Evolutionary conservation across 305 asterid genomes (phyloP).

Genomic region (Fraxinus dipetala): DNA sequence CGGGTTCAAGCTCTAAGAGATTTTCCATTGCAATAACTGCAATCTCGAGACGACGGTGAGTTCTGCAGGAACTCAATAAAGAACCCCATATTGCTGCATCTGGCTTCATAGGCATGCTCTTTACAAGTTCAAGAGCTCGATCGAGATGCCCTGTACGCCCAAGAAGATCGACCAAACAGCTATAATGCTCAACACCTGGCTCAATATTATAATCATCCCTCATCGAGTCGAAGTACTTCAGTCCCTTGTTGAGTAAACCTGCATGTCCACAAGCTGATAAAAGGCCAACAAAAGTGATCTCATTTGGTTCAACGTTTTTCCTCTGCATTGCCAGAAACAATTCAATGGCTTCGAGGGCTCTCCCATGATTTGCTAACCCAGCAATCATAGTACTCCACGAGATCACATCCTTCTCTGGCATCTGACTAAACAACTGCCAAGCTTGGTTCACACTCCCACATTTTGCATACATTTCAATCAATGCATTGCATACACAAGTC

Average conservation of each 20-base stretch:
- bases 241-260: conserved; percentile 62
- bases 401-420: conserved; percentile 51
- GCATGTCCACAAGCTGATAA: conserved; percentile 87
- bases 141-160: conserved; percentile 64
- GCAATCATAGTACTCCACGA: conserved; percentile 80
- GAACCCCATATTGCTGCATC: conserved; percentile 89
- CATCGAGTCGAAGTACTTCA: conserved; percentile 62
- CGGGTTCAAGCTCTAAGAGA: conserved; percentile 65
- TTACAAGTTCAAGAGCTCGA: conserved; percentile 52
- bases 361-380: conserved; percentile 74
- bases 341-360: conserved; percentile 57
- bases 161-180: conserved; percentile 78
- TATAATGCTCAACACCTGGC: conserved; percentile 73
- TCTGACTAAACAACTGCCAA: conserved; percentile 51
- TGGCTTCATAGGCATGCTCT: conserved; percentile 60
- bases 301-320: conserved; percentile 53
- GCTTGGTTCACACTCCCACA: conserved; percentile 67
- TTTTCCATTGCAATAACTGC: conserved; percentile 63
- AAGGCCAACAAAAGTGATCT: conserved; percentile 74
- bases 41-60: conserved; percentile 53
- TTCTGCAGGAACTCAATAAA: conserved; percentile 71
- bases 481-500: conserved; percentile 57
- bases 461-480: conserved; percentile 84
- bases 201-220: conserved; percentile 36
- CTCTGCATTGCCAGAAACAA: conserved; percentile 56